phyloP scores from a whole-genome alignment of 2,329 filamentous ascomycete species.

The Mycogone perniciosa region DNA sequence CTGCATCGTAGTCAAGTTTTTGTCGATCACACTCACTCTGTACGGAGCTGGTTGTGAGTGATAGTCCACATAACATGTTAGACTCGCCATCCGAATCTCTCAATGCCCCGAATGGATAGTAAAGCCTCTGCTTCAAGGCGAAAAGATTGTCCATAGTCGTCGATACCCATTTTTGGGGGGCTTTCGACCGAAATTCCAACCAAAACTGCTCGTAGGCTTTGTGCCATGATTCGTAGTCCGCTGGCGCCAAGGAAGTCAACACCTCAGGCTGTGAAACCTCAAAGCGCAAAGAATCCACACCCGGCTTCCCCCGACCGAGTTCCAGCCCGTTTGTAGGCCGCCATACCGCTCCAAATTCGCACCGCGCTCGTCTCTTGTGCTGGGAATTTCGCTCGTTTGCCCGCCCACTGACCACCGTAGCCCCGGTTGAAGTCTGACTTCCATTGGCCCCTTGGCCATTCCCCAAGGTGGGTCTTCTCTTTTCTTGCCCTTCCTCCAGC shows the following conservation, averaged over 20 bases:
- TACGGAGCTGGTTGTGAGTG: too few species aligned
- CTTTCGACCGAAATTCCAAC: too few species aligned
- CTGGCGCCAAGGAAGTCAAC: conserved; percentile 12
- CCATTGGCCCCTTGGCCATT: conserved; percentile 26
- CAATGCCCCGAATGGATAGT: too few species aligned
- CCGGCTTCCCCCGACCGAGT: conserved; percentile 30
- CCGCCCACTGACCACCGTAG: conserved; percentile 26
- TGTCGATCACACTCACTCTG: too few species aligned
- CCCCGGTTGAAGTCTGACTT: conserved; percentile 26
- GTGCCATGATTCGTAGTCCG: conserved; percentile 13
- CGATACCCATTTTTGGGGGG: too few species aligned
- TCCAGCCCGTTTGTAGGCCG: conserved; percentile 22
- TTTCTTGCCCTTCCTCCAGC: conserved; percentile 34
- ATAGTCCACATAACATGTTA: too few species aligned
- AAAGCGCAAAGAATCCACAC: conserved; percentile 27
- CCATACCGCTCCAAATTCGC: conserved; percentile 22
- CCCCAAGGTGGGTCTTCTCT: conserved; percentile 31
- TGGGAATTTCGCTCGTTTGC: conserved; percentile 27
- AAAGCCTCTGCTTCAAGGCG: too few species aligned
- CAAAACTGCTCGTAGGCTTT: too few species aligned
- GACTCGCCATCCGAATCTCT: too few species aligned
- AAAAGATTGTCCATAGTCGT: too few species aligned
- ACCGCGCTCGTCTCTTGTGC: conserved; percentile 18
- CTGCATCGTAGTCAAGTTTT: too few species aligned
- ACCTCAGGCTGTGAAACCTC: conserved; percentile 27